Evolutionary conservation across 2,329 filamentous ascomycete species (phyloP).

Genomic region (Trichoderma sp.): DNA sequence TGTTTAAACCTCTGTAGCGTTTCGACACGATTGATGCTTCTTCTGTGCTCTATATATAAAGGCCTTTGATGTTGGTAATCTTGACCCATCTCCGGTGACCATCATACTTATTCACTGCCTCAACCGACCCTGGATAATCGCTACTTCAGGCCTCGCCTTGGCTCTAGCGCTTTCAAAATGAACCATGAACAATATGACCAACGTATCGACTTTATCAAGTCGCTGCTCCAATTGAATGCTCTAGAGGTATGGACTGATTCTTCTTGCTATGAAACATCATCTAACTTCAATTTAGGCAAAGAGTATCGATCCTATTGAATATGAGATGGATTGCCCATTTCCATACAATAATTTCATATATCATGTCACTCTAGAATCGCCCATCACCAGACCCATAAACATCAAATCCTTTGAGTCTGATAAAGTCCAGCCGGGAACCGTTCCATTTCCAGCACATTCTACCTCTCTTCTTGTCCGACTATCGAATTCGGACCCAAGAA

Average conservation of each 20-base stretch:
- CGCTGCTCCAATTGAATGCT: not conserved
- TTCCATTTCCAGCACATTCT: not conserved
- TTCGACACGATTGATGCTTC: not conserved
- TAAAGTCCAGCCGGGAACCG: not conserved
- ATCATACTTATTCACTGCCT: not conserved
- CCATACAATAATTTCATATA: not conserved
- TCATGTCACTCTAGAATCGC: not conserved
- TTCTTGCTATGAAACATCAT: not conserved
- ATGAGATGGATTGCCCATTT: not conserved
- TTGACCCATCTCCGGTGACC: not conserved
- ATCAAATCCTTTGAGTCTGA: not conserved
- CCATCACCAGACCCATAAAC: not conserved
- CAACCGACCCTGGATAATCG: not conserved
- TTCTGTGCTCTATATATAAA: not conserved
- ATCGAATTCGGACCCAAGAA: not conserved
- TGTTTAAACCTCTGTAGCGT: not conserved
- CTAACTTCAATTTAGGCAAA: not conserved
- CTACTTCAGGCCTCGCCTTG: not conserved
- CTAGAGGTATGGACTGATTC: not conserved
- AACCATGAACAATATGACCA: not conserved
- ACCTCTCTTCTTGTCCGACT: not conserved
- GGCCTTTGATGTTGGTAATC: not conserved
- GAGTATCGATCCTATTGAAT: not conserved
- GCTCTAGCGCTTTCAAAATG: not conserved
- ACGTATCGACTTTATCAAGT: not conserved